Evolutionary conservation across 139 green algal species (phyloP).

Genomic region (Diplosphaera chodatii): DNA sequence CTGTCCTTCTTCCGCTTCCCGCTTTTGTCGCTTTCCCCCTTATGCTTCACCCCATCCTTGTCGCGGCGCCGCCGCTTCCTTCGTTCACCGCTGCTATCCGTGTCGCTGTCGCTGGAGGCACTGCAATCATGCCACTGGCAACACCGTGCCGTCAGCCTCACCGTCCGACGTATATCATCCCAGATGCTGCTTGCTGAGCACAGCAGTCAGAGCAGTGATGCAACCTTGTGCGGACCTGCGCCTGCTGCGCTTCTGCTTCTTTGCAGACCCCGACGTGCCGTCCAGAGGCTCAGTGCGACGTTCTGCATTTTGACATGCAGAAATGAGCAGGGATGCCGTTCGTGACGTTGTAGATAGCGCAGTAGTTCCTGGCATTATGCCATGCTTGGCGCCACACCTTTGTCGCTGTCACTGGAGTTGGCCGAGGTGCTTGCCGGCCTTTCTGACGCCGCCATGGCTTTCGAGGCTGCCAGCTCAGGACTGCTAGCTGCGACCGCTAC

Average conservation of each 20-base stretch:
- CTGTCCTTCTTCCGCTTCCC: neutral
- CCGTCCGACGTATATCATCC: neutral
- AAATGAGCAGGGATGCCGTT: too few relatives aligned
- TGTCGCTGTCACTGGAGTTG: neutral
- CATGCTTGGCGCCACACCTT: too few relatives aligned
- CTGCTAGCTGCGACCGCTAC: too few relatives aligned
- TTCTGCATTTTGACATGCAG: too few relatives aligned
- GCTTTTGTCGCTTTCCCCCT: neutral
- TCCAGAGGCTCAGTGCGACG: neutral
- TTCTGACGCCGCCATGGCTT: too few relatives aligned
- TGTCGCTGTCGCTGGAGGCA: neutral
- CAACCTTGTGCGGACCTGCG: neutral
- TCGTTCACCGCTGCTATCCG: neutral
- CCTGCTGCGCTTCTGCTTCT: neutral
- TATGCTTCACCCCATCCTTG: neutral
- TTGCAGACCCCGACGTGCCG: neutral
- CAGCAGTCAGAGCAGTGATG: neutral
- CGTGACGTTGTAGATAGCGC: neutral
- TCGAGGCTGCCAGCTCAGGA: too few relatives aligned
- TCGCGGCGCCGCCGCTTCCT: neutral
- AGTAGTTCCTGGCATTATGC: neutral
- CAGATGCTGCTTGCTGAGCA: neutral
- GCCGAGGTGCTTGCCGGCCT: neutral
- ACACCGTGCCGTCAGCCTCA: neutral
- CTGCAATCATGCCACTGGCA: neutral